phyloP scores from a whole-genome alignment of 208 protist species.

The Trypanosoma brucei region DNA sequence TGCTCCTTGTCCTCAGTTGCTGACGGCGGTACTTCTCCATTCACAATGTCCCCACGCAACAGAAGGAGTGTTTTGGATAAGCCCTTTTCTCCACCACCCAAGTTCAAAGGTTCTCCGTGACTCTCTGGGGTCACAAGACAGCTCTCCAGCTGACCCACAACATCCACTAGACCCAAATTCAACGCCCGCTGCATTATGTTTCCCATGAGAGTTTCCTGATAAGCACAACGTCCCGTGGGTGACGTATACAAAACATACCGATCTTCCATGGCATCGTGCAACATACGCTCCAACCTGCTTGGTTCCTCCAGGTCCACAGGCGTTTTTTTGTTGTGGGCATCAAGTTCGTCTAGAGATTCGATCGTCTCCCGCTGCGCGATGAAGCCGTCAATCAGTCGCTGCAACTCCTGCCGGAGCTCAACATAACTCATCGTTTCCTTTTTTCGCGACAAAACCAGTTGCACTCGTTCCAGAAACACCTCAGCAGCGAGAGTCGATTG shows the following conservation, averaged over 20 bases:
- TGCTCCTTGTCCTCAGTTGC: neutral
- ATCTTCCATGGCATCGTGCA: slow-evolving; percentile 70
- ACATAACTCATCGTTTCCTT: slow-evolving; percentile 2
- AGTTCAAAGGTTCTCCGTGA: neutral
- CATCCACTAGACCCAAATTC: slow-evolving; percentile 34
- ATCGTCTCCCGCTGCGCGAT: neutral
- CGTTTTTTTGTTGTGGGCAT: too few relatives aligned
- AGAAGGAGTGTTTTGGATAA: neutral
- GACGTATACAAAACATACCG: slow-evolving; percentile 73
- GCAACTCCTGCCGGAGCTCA: slow-evolving; percentile 2
- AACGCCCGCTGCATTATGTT: slow-evolving; percentile 71
- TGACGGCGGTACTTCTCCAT: neutral
- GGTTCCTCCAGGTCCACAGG: slow-evolving; percentile 13
- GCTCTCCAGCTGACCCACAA: slow-evolving; percentile 78
- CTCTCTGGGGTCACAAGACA: slow-evolving; percentile 52
- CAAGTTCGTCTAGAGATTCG: slow-evolving; percentile 5
- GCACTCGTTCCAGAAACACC: slow-evolving; percentile 42
- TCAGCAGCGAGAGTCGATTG: slow-evolving; percentile 49
- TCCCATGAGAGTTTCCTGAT: slow-evolving; percentile 74
- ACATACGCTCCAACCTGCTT: slow-evolving; percentile 24
- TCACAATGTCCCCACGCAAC: neutral
- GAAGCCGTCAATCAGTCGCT: slow-evolving; percentile 10
- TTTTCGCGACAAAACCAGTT: slow-evolving; percentile 41
- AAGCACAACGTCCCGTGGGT: slow-evolving; percentile 40
- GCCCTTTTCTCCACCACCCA: neutral